phyloP scores from a whole-genome alignment of 371 early-diverging fungal genomes.

The Lichtheimia ramosa region DNA sequence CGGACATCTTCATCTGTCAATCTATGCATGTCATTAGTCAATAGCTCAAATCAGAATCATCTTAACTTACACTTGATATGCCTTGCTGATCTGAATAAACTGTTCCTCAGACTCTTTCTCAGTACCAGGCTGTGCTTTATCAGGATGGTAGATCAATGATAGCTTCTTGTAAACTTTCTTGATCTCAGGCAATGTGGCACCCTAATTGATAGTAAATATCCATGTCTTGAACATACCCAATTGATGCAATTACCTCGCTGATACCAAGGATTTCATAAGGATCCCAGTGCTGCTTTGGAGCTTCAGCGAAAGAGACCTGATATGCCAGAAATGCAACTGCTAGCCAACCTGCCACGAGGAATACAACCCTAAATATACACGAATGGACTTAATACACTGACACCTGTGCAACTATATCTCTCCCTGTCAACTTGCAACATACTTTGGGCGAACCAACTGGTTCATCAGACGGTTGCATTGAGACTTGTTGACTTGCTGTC shows the following conservation, averaged over 20 bases:
- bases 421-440: background rate
- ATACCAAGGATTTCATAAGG: constrained; percentile 91
- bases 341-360: constrained; percentile 75
- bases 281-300: constrained; percentile 80
- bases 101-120: constrained; percentile 61
- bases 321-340: constrained; percentile 76
- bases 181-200: constrained; percentile 60
- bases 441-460: constrained; percentile 19
- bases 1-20: constrained; percentile 91
- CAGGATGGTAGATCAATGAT: constrained; percentile 81
- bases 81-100: constrained; percentile 84
- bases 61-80: constrained; percentile 75
- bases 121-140: constrained; percentile 71
- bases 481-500: constrained; percentile 6
- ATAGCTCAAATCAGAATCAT: background rate
- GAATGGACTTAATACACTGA: background rate
- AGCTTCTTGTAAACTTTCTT: constrained; percentile 75
- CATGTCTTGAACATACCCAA: background rate
- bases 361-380: constrained; percentile 38
- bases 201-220: constrained; percentile 33
- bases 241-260: constrained; percentile 50
- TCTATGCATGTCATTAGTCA: constrained; percentile 26
- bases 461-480: constrained; percentile 10
- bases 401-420: background rate
- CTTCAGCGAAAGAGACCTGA: constrained; percentile 70